These are phyloP conservation scores for Lavandula angustifolia DNA, from an alignment of 257 asterid species.

Conservation along the genomic window DNA sequence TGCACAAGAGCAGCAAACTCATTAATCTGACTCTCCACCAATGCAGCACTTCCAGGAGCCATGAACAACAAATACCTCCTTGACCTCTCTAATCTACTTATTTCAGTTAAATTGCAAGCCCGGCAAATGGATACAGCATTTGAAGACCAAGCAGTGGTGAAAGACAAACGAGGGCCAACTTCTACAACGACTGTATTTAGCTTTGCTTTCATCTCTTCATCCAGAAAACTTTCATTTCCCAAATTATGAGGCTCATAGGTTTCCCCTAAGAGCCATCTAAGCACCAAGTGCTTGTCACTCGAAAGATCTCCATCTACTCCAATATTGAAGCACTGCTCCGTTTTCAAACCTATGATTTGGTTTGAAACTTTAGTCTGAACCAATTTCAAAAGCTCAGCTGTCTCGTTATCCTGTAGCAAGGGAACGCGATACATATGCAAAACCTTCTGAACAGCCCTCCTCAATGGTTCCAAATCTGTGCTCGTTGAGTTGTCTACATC, in stretches of 20 bases:
- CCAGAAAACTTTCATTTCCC: slow-evolving; percentile 71
- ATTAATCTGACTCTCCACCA: slow-evolving; percentile 56
- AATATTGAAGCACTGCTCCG: slow-evolving; percentile 76
- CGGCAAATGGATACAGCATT: slow-evolving; percentile 88
- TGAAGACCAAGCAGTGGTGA: slow-evolving; percentile 95
- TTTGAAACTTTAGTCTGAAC: slow-evolving; percentile 32
- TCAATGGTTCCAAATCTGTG: slow-evolving; percentile 27
- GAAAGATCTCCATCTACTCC: slow-evolving; percentile 62
- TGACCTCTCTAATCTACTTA: slow-evolving; percentile 72
- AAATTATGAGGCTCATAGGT: slow-evolving; percentile 64
- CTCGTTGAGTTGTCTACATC: slow-evolving; percentile 22
- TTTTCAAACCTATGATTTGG: slow-evolving; percentile 32
- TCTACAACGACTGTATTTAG: slow-evolving; percentile 52
- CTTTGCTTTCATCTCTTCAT: slow-evolving; percentile 37
- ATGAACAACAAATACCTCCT: slow-evolving; percentile 71
- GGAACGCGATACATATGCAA: slow-evolving; percentile 51
- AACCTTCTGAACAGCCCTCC: slow-evolving; percentile 40
- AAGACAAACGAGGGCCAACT: slow-evolving; percentile 90
- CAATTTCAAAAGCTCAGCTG: slow-evolving; percentile 31
- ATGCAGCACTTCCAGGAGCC: slow-evolving; percentile 47
- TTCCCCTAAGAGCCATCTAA: slow-evolving; percentile 85
- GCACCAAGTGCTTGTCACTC: slow-evolving; percentile 56
- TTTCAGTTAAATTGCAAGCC: slow-evolving; percentile 79
- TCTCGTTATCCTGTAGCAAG: slow-evolving; percentile 34
- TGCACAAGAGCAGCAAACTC: slow-evolving; percentile 83